Evolutionary conservation across 2,329 filamentous ascomycete species (phyloP).

Genomic region (Talaromyces sp.): DNA sequence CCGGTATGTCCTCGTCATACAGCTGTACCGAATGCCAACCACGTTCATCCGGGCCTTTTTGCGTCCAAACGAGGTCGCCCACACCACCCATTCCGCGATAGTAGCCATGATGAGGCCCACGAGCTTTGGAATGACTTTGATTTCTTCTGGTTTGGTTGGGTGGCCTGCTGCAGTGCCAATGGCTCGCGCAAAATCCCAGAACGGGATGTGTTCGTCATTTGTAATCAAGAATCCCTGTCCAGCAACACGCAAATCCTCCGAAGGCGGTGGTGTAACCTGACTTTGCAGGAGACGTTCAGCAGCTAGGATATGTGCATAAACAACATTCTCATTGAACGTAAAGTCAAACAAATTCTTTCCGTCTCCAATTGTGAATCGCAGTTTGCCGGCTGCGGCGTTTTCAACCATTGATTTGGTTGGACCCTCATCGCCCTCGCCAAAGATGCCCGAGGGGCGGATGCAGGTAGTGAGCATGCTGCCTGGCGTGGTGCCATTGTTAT

Average conservation of each 20-base stretch:
- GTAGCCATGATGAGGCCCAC: not conserved
- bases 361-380: conserved; percentile 18
- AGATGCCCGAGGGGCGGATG: conserved; percentile 4
- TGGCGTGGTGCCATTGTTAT: conserved; percentile 1
- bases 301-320: conserved; percentile 23
- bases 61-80: not conserved
- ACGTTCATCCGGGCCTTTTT: conserved; percentile 1
- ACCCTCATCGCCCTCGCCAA: not conserved
- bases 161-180: conserved; percentile 1
- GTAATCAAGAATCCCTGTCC: conserved; percentile 6
- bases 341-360: conserved; percentile 27
- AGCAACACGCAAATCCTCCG: not conserved
- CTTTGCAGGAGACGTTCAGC: conserved; percentile 22
- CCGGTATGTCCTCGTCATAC: conserved; percentile 2
- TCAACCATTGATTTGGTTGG: not conserved
- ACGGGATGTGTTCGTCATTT: conserved; percentile 4
- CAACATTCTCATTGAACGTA: conserved; percentile 23
- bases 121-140: not conserved
- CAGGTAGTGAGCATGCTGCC: not conserved
- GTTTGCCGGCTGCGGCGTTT: not conserved
- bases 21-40: conserved; percentile 4
- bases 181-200: conserved; percentile 4
- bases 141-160: not conserved
- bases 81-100: not conserved
- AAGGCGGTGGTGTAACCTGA: conserved; percentile 3